Base-by-base conservation (phyloP, 2,329 filamentous ascomycete genomes). In the Byssochlamys sp. region DNA sequence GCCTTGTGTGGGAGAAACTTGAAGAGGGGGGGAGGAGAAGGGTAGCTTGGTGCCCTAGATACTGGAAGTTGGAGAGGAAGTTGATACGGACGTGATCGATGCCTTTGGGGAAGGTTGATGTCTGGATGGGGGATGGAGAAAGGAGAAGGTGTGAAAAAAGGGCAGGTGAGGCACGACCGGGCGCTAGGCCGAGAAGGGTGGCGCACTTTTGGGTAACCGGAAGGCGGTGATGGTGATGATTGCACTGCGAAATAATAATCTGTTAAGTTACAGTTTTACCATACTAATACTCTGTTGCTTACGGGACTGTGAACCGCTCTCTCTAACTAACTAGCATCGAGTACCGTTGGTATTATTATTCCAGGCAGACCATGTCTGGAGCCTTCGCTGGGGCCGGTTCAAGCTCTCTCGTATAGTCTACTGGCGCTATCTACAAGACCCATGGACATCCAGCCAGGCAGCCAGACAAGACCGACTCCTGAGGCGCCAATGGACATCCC, bases 1-100 rank as follows among this genome's bases (percentile, higher is more conserved):
- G 75, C 73, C 74, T 75, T 69, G 61, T 65, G 67, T 65, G 70
- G 65, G 65, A 64, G 59, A 65, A 69, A 71, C 75, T 75, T 81
- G 86, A 84, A 82, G 80, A 83, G 81, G 81, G 83, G 81, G 71
- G 68, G 81, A 19, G 71, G 68, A 71, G 69, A 74, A 91, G 88
- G 88, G 88, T 91, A 89, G 88, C 88, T 91, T 84, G 78, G 88
- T 90, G 88, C 88, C 88, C 88, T 91, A 91, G 88, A 79, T 78
- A 85, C 74, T 63, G 56, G 60, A 62, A 61, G 55, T 67, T 64
- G 60, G 65, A 61, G 58, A 62, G 61, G 56, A 64, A 67, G 55
- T 54, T 53, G 56, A 61, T 25, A 55, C 63, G 63, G 63, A 61
- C 62, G 57, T 33, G 57, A 62, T 62, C 39, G 62, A 60, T 58